Evolutionary conservation across 1,284 basidiomycete genomes (phyloP), one percentile per base, ranked within the genome.

Genomic region (Malassezia cuniculi): DNA sequence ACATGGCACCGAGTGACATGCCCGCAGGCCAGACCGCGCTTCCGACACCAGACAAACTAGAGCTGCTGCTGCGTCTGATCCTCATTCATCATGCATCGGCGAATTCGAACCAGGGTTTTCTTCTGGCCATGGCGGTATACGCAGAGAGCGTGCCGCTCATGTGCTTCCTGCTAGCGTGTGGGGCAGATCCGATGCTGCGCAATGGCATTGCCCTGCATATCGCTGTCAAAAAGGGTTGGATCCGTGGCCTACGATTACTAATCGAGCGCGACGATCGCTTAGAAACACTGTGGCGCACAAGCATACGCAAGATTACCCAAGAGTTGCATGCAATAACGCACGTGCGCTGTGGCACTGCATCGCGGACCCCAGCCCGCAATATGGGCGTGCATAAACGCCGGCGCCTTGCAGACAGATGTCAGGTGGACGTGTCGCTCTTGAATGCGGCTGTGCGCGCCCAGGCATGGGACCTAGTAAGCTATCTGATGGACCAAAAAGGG

Each of bases 401-500:
- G 2, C 27, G 31, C 5, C 24, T 45, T 14, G 16, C 18, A 3
- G 42, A 45, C 18, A 36, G 42, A 5, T 45, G 36, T 11, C 14
- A 17, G 9, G 12, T 45, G 7, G 42, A 39, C 8, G 11, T 15
- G 8, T 16, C 16, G 3, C 27, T 39, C 1, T 20, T 39, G 3
- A 28, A 31, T 5, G 22, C 37, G 9, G 42, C 42, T 2, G 37
- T 45, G n/a, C 27, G 32, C 3, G 31, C 32, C 1, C 15, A 34
- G 15, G 42, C 42, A 1, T 45, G 42, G 42, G 31, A 35, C 6
- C 20, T 39, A 10, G 42, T 45, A 2, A 16, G 25, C 4, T 45
- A 45, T 19, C 26, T 45, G 35, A 39, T 45, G 42, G 28, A 45
- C 5, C 16, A 25, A 6, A 45, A 45, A 27, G 34, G 37, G 7